These are phyloP conservation scores for Pythium sp. DNA, from an alignment of 352 stramenopile species.

Conservation along the genomic window DNA sequence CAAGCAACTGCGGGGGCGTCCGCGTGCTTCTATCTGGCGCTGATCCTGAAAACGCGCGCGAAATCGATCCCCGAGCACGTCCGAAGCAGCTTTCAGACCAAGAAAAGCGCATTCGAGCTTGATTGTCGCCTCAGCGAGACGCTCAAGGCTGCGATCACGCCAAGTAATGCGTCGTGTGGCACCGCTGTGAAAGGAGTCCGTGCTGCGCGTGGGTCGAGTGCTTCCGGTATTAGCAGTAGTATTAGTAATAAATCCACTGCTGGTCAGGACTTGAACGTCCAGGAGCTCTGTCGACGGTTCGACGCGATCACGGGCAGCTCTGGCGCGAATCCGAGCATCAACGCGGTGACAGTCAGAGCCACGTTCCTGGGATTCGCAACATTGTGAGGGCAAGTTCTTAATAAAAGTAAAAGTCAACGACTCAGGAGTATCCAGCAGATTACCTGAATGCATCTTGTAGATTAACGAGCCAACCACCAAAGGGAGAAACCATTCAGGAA, in stretches of 20 bases:
- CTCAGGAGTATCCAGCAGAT: too few relatives aligned
- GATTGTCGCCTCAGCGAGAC: constrained; percentile 55
- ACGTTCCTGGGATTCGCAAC: constrained; percentile 35
- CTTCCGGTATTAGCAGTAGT: neutral
- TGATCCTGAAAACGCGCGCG: constrained; percentile 48
- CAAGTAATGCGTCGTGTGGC: constrained; percentile 42
- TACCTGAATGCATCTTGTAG: too few relatives aligned
- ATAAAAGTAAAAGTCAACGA: too few relatives aligned
- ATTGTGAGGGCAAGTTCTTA: neutral
- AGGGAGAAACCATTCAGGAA: too few relatives aligned
- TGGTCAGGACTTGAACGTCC: constrained; percentile 17
- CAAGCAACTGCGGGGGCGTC: constrained; percentile 32
- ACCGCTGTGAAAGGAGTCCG: constrained; percentile 45
- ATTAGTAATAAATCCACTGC: neutral
- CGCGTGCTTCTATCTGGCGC: constrained; percentile 54
- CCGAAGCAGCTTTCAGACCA: constrained; percentile 26
- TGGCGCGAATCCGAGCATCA: constrained; percentile 4
- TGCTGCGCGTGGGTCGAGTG: constrained; percentile 31
- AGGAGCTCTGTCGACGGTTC: constrained; percentile 33
- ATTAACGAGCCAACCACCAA: too few relatives aligned
- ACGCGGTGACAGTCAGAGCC: constrained; percentile 15
- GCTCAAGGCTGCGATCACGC: constrained; percentile 36
- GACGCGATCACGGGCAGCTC: constrained; percentile 34
- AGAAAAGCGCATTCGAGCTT: constrained; percentile 35
- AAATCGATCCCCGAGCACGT: constrained; percentile 22